Evolutionary conservation across 108 stramenopile species (phyloP).

Genomic region (Nitzschia palea): DNA sequence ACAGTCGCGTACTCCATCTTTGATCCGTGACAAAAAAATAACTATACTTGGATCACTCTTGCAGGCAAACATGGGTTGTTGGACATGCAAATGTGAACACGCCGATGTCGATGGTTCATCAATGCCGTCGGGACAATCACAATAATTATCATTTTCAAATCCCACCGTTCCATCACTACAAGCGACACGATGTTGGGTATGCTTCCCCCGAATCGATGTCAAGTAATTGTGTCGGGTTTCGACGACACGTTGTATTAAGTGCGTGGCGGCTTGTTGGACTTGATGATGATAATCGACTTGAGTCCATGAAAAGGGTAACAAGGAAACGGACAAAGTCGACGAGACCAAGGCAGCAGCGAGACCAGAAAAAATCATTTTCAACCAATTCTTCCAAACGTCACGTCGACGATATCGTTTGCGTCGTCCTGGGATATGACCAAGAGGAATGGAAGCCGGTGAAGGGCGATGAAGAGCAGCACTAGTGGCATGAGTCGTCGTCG

Average conservation of each 20-base stretch:
- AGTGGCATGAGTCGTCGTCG: background rate
- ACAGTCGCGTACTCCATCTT: constrained; percentile 70
- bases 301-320: constrained; percentile 35
- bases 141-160: constrained; percentile 72
- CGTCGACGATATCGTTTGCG: constrained; percentile 14
- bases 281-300: constrained; percentile 44
- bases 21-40: constrained; percentile 59
- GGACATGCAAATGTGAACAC: constrained; percentile 57
- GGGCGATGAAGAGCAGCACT: too few species aligned
- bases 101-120: constrained; percentile 73
- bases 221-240: constrained; percentile 25
- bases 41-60: constrained; percentile 26
- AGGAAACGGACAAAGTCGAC: constrained; percentile 13
- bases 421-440: constrained; percentile 1
- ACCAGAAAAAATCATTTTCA: constrained; percentile 4
- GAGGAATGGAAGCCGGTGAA: background rate
- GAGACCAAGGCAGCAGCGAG: constrained; percentile 19
- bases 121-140: constrained; percentile 74
- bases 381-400: background rate
- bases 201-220: constrained; percentile 22
- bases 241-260: constrained; percentile 21
- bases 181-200: background rate
- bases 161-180: constrained; percentile 36
- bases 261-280: constrained; percentile 13
- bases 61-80: constrained; percentile 49